Base-by-base conservation (phyloP, 345 rosid species). In the Dovyalis caffra region DNA sequence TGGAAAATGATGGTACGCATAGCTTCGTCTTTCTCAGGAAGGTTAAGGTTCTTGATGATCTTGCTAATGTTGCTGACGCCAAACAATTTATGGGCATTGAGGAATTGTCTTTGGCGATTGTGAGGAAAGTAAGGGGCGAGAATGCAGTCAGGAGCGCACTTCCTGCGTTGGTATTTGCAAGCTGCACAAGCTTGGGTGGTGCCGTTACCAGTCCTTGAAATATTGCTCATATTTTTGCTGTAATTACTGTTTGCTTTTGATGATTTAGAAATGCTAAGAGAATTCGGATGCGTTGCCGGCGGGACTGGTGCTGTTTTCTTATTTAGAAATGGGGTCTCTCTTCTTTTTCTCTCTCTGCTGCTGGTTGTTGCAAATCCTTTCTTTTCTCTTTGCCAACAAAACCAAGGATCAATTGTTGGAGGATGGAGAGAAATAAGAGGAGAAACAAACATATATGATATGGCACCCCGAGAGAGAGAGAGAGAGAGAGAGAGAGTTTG, bases 61-160 rank as follows among this genome's bases (percentile, higher is more conserved):
- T 93, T 93, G 49, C 90, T 90, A 35, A 93, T 93, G 75, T 95
- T 95, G 76, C 95, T 88, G 14, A 95, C 98, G 1, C 98, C 98
- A 64, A 93, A 95, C 68, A 95, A 86, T 81, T 90, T 95, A 79
- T 95, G 99, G 0, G 97, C 98, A 40, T 95, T 95, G 34, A 86
- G 93, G 91, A 95, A 95, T 64, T 93, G 98, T 10, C 88, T 78
- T 35, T 87, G 96, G 68, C 92, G 90, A 68, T 90, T 88, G 16
- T 89, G 94, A 74, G 98, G 99, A 80, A 93, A 95, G 79, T 91
- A 95, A 73, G 98, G 99, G 29, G 99, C 98, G 71, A 93, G 93
- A 76, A 93, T 82, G 88, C 99, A 95, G 83, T 93, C 96, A 12
- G 97, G 90, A 23, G 88, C 87, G 78, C 99, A 95, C 79, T 93